These are phyloP conservation scores for Termitomyces sp. DNA, from an alignment of 768 basidiomycete genomes.

Conservation along the genomic window DNA sequence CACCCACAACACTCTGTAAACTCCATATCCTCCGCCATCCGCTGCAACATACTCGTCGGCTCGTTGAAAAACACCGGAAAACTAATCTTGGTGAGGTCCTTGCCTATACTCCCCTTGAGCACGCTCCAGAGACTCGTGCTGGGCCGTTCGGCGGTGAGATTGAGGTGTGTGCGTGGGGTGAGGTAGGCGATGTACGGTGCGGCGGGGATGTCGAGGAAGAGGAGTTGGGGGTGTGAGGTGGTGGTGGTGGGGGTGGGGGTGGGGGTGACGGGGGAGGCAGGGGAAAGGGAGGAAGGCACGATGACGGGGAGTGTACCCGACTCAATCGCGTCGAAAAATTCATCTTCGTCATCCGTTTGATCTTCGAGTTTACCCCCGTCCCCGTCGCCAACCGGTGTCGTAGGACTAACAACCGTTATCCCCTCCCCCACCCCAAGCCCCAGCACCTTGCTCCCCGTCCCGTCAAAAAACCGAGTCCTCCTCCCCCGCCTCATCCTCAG, in stretches of 20 bases:
- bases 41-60: constrained; percentile 94
- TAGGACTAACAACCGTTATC: too few relatives aligned
- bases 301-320: constrained; percentile 73
- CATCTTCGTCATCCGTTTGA: constrained; percentile 82
- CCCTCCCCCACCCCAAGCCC: too few relatives aligned
- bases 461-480: constrained; percentile 58
- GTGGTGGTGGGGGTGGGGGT: background rate
- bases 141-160: constrained; percentile 77
- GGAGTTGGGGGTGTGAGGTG: too few relatives aligned
- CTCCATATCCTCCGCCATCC: constrained; percentile 99
- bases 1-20: constrained; percentile 89
- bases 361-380: constrained; percentile 26
- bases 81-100: constrained; percentile 93
- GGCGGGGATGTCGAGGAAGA: background rate
- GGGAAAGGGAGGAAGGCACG: constrained; percentile 22
- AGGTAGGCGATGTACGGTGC: constrained; percentile 66
- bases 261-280: background rate
- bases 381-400: constrained; percentile 22
- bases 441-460: too few relatives aligned
- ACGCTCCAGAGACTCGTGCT: constrained; percentile 93
- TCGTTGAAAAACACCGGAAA: constrained; percentile 95
- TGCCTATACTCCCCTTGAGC: constrained; percentile 92
- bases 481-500: constrained; percentile 57
- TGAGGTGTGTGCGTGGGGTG: constrained; percentile 54
- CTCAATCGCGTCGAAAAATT: constrained; percentile 98